These are phyloP conservation scores for Lactuca saligna DNA, from an alignment of 129 eudicot genomes.

Conservation along the genomic window DNA sequence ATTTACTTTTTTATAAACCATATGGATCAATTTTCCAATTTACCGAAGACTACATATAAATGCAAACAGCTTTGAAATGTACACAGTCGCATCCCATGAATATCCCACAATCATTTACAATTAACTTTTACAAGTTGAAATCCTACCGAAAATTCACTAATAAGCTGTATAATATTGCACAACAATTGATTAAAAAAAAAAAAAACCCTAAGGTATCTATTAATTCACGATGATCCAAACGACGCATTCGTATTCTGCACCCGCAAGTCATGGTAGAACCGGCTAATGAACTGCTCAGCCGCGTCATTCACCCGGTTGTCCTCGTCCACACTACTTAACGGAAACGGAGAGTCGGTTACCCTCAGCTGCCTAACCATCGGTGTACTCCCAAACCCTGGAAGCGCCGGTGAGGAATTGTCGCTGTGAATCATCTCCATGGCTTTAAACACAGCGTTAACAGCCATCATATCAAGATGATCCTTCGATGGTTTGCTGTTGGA, in stretches of 20 bases:
- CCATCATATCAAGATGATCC: slow-evolving; percentile 25
- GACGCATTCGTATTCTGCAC: slow-evolving; percentile 27
- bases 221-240: slow-evolving; percentile 12
- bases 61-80: slow-evolving; percentile 16
- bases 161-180: background rate
- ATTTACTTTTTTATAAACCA: no score
- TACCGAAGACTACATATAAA: background rate
- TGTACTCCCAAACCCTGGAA: slow-evolving; percentile 33
- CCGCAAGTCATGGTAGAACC: slow-evolving; percentile 35
- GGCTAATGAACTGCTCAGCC: slow-evolving; percentile 39
- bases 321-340: slow-evolving; percentile 16
- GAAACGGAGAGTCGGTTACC: slow-evolving; percentile 45
- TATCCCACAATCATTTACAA: slow-evolving; percentile 15
- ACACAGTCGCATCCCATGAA: background rate
- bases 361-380: slow-evolving; percentile 41
- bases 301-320: slow-evolving; percentile 33
- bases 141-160: slow-evolving; percentile 29
- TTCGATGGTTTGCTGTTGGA: background rate
- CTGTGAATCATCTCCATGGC: slow-evolving; percentile 36
- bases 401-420: slow-evolving; percentile 22
- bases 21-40: no score
- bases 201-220: background rate
- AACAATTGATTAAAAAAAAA: no score
- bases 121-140: slow-evolving; percentile 20
- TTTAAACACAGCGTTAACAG: slow-evolving; percentile 16